Evolutionary conservation across 352 stramenopile genomes (phyloP).

Genomic region (Globisporangium abappressorium): DNA sequence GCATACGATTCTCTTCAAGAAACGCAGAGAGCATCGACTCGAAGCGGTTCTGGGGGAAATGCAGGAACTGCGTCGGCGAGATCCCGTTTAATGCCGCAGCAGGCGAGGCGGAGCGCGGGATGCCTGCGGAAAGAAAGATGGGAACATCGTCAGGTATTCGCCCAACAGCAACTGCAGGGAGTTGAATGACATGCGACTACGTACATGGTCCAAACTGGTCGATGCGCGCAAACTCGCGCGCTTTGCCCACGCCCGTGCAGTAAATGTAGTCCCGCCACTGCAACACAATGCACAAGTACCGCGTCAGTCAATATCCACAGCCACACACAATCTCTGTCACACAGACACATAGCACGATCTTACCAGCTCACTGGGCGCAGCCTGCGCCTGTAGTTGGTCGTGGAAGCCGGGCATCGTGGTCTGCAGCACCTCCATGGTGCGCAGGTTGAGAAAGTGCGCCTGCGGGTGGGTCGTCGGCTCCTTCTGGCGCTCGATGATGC

Average conservation of each 20-base stretch:
- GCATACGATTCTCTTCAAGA: constrained; percentile 37
- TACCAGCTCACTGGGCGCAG: constrained; percentile 64
- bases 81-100: constrained; percentile 26
- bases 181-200: constrained; percentile 1
- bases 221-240: constrained; percentile 67
- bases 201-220: constrained; percentile 76
- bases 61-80: constrained; percentile 78
- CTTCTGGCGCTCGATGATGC: constrained; percentile 74
- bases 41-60: constrained; percentile 85
- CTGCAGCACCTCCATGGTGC: constrained; percentile 93
- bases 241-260: constrained; percentile 64
- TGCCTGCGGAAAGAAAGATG: constrained; percentile 25
- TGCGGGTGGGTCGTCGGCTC: constrained; percentile 87
- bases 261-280: constrained; percentile 88
- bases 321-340: not conserved
- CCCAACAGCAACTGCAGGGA: not conserved
- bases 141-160: not conserved
- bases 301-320: not conserved
- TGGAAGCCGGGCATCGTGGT: constrained; percentile 71
- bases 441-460: constrained; percentile 94
- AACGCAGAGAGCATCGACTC: constrained; percentile 63
- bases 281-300: not conserved
- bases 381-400: constrained; percentile 55
- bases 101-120: constrained; percentile 32
- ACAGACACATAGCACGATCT: not conserved